Evolutionary conservation across 805 yeast genomes (phyloP), one percentile per base, ranked within the genome.

Genomic region (Candida saitoana): DNA sequence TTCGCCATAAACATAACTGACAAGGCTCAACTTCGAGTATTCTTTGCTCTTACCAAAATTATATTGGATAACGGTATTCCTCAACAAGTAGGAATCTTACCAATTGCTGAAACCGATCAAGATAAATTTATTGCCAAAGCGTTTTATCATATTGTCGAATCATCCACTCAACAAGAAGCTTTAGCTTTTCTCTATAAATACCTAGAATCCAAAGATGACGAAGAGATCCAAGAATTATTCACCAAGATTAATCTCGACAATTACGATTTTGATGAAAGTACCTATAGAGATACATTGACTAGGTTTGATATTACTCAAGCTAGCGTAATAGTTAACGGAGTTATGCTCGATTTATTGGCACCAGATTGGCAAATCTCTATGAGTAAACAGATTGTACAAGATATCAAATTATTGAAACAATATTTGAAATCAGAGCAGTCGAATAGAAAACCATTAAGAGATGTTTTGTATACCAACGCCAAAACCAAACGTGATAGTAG

Each of bases 41-140:
- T 82, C 20, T 60, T 74, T 15, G 67, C 82, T 6, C 65, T 80
- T 25, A 52, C 82, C 2, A 68, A 71, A 18, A 59, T 76, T 2
- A 65, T 80, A 2, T 52, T 80, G n/a, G 67, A 73, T 9, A 73
- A 77, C 34, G 78, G 79, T 1, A 71, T 85, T 14, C 87, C 96
- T 0, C 84, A 89, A 49, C 84, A 90, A 59, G 55, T 91, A 39
- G 99, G 97, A 5, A 47, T 91, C 2, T 66, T 91, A n/a, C 96
- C 98, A 0, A 44, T 84, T 2, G 60, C 56, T 1, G 51, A 48
- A 4, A 63, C 60, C 16, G 53, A 53, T 8, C 39, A 48, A 17
- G 73, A 66, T 41, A 48, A 52, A 5, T 32, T 36, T 5, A 34
- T 69, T 14, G 67, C 71, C 1, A 51, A 63, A 35, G 48, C 42